phyloP scores from a whole-genome alignment of 805 yeast genomes.

The Pichia kluyveri region DNA sequence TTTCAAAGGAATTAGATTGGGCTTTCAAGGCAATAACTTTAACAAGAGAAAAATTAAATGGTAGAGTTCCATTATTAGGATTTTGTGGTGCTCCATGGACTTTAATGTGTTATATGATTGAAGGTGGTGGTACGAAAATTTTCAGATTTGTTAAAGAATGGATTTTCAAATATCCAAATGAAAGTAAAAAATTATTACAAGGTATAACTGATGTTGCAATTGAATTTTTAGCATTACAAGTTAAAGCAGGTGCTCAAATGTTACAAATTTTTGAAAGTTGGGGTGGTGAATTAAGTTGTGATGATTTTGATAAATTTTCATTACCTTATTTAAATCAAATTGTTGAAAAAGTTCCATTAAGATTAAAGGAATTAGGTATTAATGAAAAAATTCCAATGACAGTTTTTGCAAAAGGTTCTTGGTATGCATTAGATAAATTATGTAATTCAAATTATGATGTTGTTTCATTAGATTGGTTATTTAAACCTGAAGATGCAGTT shows the following conservation, averaged over 20 bases:
- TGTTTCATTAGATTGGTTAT: conserved; percentile 91
- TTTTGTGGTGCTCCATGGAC: conserved; percentile 99
- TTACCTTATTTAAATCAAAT: conserved; percentile 82
- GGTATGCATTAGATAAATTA: conserved; percentile 88
- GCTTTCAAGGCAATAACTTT: conserved; percentile 88
- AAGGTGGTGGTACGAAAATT: conserved; percentile 92
- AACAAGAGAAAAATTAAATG: conserved; percentile 78
- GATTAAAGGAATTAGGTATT: conserved; percentile 65
- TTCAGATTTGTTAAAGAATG: conserved; percentile 88
- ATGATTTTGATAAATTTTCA: conserved; percentile 80
- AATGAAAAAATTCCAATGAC: conserved; percentile 72
- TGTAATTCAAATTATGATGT: conserved; percentile 75
- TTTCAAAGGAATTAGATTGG: conserved; percentile 78
- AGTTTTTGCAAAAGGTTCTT: conserved; percentile 91
- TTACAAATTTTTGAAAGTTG: conserved; percentile 94
- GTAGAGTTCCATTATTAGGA: conserved; percentile 90
- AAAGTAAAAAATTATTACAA: conserved; percentile 61
- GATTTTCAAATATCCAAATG: conserved; percentile 74
- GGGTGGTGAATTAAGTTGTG: conserved; percentile 95
- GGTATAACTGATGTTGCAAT: conserved; percentile 80
- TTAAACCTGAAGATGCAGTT: conserved; percentile 79
- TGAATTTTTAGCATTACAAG: conserved; percentile 90
- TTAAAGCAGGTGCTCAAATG: conserved; percentile 97
- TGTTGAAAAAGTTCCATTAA: conserved; percentile 52
- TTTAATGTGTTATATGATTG: conserved; percentile 89